phyloP scores from a whole-genome alignment of 2,329 filamentous ascomycete genomes.

The Stachybotrys chlorohalonatus region DNA sequence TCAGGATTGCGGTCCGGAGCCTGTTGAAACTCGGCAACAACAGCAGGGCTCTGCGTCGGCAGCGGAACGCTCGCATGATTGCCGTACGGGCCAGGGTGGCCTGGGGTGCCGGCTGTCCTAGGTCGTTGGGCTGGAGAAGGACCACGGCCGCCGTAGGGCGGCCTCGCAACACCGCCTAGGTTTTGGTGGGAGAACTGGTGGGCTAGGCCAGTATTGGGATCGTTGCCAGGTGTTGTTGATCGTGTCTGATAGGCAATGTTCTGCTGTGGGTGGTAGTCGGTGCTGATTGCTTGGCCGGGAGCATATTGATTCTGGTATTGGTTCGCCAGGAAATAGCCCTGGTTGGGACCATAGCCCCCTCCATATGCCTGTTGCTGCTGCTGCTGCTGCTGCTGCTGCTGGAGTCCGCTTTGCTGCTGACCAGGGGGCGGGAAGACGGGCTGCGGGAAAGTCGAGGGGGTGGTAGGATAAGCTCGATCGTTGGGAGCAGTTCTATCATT shows the following conservation, averaged over 20 bases:
- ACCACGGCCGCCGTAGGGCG: constrained; percentile 59
- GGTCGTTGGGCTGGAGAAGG: constrained; percentile 68
- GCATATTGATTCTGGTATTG: constrained; percentile 50
- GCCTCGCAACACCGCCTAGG: constrained; percentile 63
- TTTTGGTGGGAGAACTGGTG: constrained; percentile 98
- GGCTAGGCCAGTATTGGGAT: constrained; percentile 82
- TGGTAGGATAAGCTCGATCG: constrained; percentile 72
- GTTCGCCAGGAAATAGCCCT: constrained; percentile 54
- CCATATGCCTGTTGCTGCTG: constrained; percentile 32
- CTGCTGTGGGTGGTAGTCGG: constrained; percentile 44
- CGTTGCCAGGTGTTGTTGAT: constrained; percentile 56
- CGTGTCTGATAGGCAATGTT: constrained; percentile 37
- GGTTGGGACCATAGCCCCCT: constrained; percentile 31
- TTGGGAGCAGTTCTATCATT: constrained; percentile 53
- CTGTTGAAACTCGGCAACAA: constrained; percentile 65
- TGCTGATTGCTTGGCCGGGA: constrained; percentile 25
- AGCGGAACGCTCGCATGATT: constrained; percentile 58
- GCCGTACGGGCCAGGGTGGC: constrained; percentile 53
- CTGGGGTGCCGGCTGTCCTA: constrained; percentile 67
- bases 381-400: constrained; percentile 19
- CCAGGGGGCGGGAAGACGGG: constrained; percentile 52
- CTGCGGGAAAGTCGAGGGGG: constrained; percentile 92
- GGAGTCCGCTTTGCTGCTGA: constrained; percentile 9
- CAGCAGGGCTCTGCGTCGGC: constrained; percentile 47
- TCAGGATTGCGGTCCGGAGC: constrained; percentile 83